Base-by-base conservation (phyloP, 345 rosid genomes). In the Brassica nigra region DNA sequence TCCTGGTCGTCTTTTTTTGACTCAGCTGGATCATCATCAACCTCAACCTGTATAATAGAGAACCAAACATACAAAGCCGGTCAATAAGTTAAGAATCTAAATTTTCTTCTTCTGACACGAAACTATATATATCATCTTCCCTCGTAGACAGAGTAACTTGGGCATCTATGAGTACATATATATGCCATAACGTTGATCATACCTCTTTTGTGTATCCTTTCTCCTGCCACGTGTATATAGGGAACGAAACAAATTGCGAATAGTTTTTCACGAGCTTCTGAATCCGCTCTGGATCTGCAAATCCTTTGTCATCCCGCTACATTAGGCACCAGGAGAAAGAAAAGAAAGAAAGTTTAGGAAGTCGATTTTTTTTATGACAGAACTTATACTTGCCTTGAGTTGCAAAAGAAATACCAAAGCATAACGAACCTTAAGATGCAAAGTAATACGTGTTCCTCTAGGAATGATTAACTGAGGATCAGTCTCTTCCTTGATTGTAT, bases 211-310 rank as follows among this genome's bases (percentile, higher is more conserved):
- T 93, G 79, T 78, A 83, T 68, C 99, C 99, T 62, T 95, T 95
- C 80, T 95, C 98, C 87, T 88, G 96, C 99, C 99, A 95, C 0
- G 93, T 93, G 83, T 90, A 95, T 62, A 95, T 93, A n/a, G 98
- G 99, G 82, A 95, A 95, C n/a, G 99, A 95, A 81, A 95, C 97
- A 66, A 95, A 93, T 82, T 95, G 97, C 12, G 99, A 95, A 66
- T 95, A 95, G 85, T 93, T 93, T 80, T 88, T 95, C 86, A 95
- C 96, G 27, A 95, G 98, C 91, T 86, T 95, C 85, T 91, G 87
- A 83, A 95, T 81, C 79, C 94, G 81, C 73, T 95, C 99, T 2
- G 99, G 97, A 84, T 95, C 87, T 29, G 99, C 97, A 86, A 91
- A 93, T 69, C 85, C 86, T 87, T 95, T 95, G 79, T 88, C 95